These are phyloP conservation scores for Astrothelium macrocarpum DNA, from an alignment of 495 filamentous ascomycete species.

Conservation along the genomic window DNA sequence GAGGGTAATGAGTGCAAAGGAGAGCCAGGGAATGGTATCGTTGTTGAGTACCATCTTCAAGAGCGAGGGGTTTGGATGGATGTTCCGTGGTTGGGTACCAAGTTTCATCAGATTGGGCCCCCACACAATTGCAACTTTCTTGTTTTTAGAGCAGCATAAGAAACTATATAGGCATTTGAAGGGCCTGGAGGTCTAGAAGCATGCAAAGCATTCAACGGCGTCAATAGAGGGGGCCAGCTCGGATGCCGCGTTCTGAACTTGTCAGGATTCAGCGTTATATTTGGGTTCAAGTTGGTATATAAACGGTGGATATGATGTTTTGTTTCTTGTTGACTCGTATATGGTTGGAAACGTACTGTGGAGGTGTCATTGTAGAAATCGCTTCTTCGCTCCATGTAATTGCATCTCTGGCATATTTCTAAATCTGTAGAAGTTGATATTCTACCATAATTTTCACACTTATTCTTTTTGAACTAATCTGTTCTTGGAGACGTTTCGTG, in stretches of 20 bases:
- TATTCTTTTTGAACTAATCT: no score
- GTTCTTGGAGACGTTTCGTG: no score
- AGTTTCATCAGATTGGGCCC: slow-evolving; percentile 87
- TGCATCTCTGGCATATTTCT: no score
- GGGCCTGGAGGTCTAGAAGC: neutral
- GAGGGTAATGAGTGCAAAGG: slow-evolving; percentile 70
- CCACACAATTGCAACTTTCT: slow-evolving; percentile 89
- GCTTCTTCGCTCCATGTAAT: no score
- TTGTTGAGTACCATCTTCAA: slow-evolving; percentile 51
- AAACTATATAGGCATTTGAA: slow-evolving; percentile 41
- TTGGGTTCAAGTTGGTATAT: neutral
- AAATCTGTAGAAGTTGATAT: no score
- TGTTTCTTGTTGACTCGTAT: neutral
- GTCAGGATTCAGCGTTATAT: neutral
- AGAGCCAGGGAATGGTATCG: slow-evolving; percentile 34
- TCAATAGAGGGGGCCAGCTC: neutral
- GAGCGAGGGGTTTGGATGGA: slow-evolving; percentile 75
- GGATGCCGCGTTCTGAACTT: neutral
- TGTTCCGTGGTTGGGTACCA: slow-evolving; percentile 96
- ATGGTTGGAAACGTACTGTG: no score
- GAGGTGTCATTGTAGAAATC: no score
- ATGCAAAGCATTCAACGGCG: neutral
- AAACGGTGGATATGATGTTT: neutral
- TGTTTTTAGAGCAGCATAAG: slow-evolving; percentile 91
- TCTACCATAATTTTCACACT: no score